phyloP scores from a whole-genome alignment of 2,329 filamentous ascomycete genomes.

The Nigrospora osmanthi region DNA sequence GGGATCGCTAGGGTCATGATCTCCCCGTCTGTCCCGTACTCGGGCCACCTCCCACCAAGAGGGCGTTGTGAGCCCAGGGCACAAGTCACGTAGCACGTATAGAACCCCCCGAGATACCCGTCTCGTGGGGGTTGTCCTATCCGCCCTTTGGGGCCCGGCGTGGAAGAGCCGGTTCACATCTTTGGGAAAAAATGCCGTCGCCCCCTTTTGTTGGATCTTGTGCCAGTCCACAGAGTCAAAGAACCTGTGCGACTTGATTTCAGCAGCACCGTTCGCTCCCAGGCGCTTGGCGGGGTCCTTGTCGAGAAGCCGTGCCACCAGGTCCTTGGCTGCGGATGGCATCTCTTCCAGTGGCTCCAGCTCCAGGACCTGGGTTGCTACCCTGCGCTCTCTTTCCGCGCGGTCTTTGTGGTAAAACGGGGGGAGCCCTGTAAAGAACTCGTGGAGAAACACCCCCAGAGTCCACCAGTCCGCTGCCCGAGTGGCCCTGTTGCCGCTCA shows the following conservation, averaged over 20 bases:
- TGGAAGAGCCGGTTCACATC: too few species aligned
- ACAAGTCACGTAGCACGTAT: too few species aligned
- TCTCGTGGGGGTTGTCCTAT: too few species aligned
- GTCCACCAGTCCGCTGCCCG: neutral
- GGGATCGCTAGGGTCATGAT: neutral
- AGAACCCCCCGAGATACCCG: too few species aligned
- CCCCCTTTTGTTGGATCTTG: neutral
- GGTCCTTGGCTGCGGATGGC: neutral
- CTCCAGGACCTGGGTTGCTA: too few species aligned
- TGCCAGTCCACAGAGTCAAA: neutral
- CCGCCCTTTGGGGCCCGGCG: too few species aligned
- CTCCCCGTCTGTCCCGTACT: neutral
- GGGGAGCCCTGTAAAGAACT: neutral
- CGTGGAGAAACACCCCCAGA: neutral
- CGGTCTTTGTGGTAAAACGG: neutral
- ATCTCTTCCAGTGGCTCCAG: neutral
- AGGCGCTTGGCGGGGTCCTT: neutral
- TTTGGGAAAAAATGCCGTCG: too few species aligned
- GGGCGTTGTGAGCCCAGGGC: too few species aligned
- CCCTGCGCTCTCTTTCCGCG: neutral
- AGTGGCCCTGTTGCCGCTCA: neutral
- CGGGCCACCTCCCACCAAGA: neutral
- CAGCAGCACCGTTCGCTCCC: neutral
- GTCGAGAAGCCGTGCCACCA: neutral
- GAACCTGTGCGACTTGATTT: neutral